phyloP scores from a whole-genome alignment of 495 filamentous ascomycete species.

The Lepraria neglecta region DNA sequence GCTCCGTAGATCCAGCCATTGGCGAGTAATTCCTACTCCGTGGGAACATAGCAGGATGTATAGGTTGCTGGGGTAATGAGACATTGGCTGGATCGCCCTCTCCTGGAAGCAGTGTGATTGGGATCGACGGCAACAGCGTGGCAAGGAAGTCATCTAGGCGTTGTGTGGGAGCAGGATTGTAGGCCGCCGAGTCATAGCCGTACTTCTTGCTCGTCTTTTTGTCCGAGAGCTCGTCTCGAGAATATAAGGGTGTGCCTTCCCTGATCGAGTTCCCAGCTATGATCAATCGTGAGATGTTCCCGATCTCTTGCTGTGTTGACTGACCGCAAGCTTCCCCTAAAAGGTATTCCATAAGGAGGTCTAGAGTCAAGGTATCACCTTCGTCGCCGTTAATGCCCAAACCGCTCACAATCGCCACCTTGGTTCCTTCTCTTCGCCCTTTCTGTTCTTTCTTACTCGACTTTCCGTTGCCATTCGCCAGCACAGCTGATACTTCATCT shows the following conservation, averaged over 20 bases:
- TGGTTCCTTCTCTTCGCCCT: conserved; percentile 30
- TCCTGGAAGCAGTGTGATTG: conserved; percentile 74
- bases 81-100: conserved; percentile 72
- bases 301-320: conserved; percentile 48
- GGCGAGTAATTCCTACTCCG: conserved; percentile 61
- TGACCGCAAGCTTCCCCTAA: conserved; percentile 70
- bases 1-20: conserved; percentile 43
- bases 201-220: conserved; percentile 67
- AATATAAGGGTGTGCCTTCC: conserved; percentile 37
- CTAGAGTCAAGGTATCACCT: conserved; percentile 62
- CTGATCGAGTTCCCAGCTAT: conserved; percentile 87
- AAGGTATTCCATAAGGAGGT: conserved; percentile 79
- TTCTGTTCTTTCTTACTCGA: conserved; percentile 32
- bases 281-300: conserved; percentile 74
- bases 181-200: conserved; percentile 83
- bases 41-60: conserved; percentile 79
- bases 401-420: conserved; percentile 86
- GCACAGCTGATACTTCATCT: conserved; percentile 39
- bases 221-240: conserved; percentile 47
- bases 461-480: conserved; percentile 37
- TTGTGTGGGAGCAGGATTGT: conserved; percentile 76
- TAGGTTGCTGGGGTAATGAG: conserved; percentile 71
- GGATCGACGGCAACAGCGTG: conserved; percentile 70
- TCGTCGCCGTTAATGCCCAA: conserved; percentile 71
- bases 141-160: conserved; percentile 79